Evolutionary conservation across 129 eudicot genomes (phyloP), one percentile per base, ranked within the genome.

Genomic region (Pseudognaphalium luteoalbum): DNA sequence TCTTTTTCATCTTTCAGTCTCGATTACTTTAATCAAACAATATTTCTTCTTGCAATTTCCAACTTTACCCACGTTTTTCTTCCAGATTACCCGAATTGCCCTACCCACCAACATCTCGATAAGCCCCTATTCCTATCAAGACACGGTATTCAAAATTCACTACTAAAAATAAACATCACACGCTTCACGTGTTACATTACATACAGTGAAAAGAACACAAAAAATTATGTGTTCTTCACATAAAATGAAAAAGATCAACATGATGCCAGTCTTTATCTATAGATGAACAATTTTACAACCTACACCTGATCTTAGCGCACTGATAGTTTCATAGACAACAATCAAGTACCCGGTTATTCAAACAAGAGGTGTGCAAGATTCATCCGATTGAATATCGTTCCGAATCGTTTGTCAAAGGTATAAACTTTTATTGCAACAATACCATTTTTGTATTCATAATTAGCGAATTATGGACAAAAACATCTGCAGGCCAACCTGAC

Each of bases 1-100:
- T 50, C 73, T 47, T 79, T 42, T 66, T 71, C 33, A 14, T 70
- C 83, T 63, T 33, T 71, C 78, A 47, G 30, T 79, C 21, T 35
- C 29, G 25, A 28, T 63, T 61, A 51, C 16, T 12, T 66, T 65
- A 66, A 51, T 66, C 66, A 65, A 65, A 65, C 20, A 61, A 37
- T 19, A 34, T 2, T 21, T 54, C 32, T 19, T 58, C 14, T 15
- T 44, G 7, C 4, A 0, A 42, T 30, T 61, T 28, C 61, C 71
- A 2, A 14, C 30, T 63, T 32, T 75, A 51, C 44, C 63, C 61
- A 50, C 17, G 37, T 10, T 9, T 65, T 51, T 66, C 10, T 6
- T 30, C 0, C 39, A 5, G 5, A 66, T 29, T 65, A 21, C 16
- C 37, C 2, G 15, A 6, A 50, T 64, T 28, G 33, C 33, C 79